Base-by-base conservation (phyloP, 176 grass and related monocot species). In the Rhynchospora tenuis region DNA sequence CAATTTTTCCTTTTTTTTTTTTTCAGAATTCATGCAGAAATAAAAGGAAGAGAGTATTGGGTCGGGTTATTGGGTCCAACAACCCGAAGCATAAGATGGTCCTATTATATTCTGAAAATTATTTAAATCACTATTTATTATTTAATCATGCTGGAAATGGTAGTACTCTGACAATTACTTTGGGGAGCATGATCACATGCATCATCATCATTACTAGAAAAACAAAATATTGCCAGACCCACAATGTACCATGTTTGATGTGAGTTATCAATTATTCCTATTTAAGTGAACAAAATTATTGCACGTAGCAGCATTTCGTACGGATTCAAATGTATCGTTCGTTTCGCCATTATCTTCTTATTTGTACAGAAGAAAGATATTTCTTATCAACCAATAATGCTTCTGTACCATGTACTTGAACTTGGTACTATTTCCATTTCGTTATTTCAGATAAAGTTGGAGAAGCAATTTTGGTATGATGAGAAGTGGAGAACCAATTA, bases 121-220 rank as follows among this genome's bases (percentile, higher is more conserved):
- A 51, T 38, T 61, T 61, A 22, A 79, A 22, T 45, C 46, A 59
- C 27, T n/a, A 80, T n/a, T 80, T 80, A 61, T 44, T n/a, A 80
- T n/a, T 80, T 80, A 61, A 60, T 81, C 57, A 48, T 81, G 78
- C 9, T 48, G 79, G 31, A 60, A 17, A 81, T 81, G 3, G 54
- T 26, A 42, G 33, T 65, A 50, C 42, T 43, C 31, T 56, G 61
- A 33, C 58, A 65, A 81, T 64, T 43, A 22, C 45, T 64, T 64
- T 81, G 57, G 20, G 59, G 12, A 24, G 33, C 79, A 81, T 65
- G 79, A 81, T 48, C 79, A 81, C 79, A 65, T 81, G 79, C 59
- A 51, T 81, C 14, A 48, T 62, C 44, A 81, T 62, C 44, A 80
- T 61, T 57, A 61, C 56, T 62, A 81, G 9, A 45, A 81, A 46